Evolutionary conservation across 768 basidiomycete genomes (phyloP), one percentile per base, ranked within the genome.

Genomic region (Hericium rajendrae): DNA sequence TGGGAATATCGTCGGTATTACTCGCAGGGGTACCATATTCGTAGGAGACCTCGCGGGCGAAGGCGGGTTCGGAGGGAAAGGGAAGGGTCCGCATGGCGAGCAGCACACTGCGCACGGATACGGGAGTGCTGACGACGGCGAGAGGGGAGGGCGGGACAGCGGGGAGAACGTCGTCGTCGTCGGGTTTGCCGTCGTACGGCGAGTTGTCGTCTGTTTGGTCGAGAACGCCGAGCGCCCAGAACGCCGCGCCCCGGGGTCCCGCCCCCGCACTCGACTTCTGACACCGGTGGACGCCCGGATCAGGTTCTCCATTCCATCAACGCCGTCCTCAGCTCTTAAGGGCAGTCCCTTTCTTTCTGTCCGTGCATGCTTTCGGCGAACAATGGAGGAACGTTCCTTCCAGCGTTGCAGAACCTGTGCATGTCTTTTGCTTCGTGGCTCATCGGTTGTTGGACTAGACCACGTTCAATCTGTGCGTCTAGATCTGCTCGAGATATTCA

Each of bases 1-100:
- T 89, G 62, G 86, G 86, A 70, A 90, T 85, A 74, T 82, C 78
- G 66, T 65, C 65, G 68, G 69, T 71, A 72, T 73, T 76, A 74
- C 75, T 78, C 68, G 73, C 72, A 61, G 83, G 81, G 13, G 83
- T 83, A 63, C 78, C 78, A 64, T 77, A 74, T 60, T 86, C 83
- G 70, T 81, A 76, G 32, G 82, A 78, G 38, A 73, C 66, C 69
- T 84, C 82, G 61, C 76, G 81, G 72, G 78, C 73, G 69, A 70
- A 77, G 57, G 73, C 64, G 53, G 75, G 70, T 64, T 64, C 73
- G 56, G 73, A 58, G 48, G 80, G 79, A 63, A 85, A 85, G 0
- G 82, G 77, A 56, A 84, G 74, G 55, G 83, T 82, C 62, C 80
- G 78, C 86, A 87, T 87, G 41, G 57, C 55, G 51, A 51, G 55